Evolutionary conservation across 2,329 filamentous ascomycete genomes (phyloP), one percentile per base, ranked within the genome.

Genomic region (Simplicillium sp.): DNA sequence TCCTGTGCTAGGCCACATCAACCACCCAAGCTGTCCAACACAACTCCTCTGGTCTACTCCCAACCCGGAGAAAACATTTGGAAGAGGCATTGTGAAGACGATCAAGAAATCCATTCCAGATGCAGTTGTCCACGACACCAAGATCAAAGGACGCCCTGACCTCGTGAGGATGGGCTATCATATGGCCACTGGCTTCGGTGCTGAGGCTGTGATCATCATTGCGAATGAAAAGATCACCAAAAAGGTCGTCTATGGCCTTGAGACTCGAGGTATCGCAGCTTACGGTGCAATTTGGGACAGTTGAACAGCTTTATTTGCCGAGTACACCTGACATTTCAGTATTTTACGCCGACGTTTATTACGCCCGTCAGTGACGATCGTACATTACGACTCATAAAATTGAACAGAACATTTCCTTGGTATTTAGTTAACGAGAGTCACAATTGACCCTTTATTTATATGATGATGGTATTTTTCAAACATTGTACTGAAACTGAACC

Each of bases 261-360:
- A 87, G 60, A 70, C 67, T 31, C 67, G 79, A 41, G 80, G 82
- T 0, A 59, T 87, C 7, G 70, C 76, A 3, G 81, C 82, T 8
- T 87, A 74, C 60, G 84, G 84, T 7, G 80, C 84, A 8, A 84
- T 88, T 50, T 88, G 81, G 64, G 84, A 88, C 46, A 66, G 64
- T 38, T 67, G 36, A 52, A 17, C n/a, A n/a, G n/a, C n/a, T n/a
- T n/a, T n/a, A n/a, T n/a, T n/a, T n/a, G n/a, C n/a, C n/a, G n/a
- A n/a, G n/a, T n/a, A n/a, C n/a, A n/a, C n/a, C n/a, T n/a, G n/a
- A n/a, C n/a, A n/a, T n/a, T n/a, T n/a, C n/a, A n/a, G n/a, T n/a
- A n/a, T n/a, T 25, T 25, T 25, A 25, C 20, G 9, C 9, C 20
- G 9, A 5, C 20, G 9, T 25, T 25, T 25, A 25, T 25, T 25